phyloP scores from a whole-genome alignment of 768 basidiomycete species.

The Xerocomellus intermedius region DNA sequence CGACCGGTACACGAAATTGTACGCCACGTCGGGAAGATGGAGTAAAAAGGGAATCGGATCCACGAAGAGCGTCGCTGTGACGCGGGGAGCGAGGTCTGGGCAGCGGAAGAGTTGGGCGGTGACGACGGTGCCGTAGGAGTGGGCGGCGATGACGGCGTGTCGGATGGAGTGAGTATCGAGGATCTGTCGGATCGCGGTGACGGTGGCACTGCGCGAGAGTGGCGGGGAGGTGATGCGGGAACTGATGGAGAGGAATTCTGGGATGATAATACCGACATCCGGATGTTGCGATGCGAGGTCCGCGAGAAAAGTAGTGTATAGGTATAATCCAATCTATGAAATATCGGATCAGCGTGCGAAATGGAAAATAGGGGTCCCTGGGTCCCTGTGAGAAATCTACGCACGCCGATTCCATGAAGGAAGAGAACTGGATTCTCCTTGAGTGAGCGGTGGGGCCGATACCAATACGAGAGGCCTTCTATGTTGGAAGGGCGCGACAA shows the following conservation, averaged over 20 bases:
- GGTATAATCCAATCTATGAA: constrained; percentile 57
- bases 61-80: constrained; percentile 50
- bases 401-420: constrained; percentile 69
- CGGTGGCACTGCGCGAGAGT: constrained; percentile 39
- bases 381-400: background rate
- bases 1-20: constrained; percentile 63
- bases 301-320: constrained; percentile 52
- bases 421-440: constrained; percentile 57
- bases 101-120: constrained; percentile 53
- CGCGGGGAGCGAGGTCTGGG: constrained; percentile 26
- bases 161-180: constrained; percentile 41
- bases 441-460: constrained; percentile 46
- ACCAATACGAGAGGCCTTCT: constrained; percentile 44
- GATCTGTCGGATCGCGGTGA: constrained; percentile 43
- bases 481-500: constrained; percentile 42
- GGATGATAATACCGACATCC: constrained; percentile 54
- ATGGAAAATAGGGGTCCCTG: background rate
- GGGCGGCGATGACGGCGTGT: constrained; percentile 46
- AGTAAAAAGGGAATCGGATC: constrained; percentile 68
- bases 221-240: constrained; percentile 58
- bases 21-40: constrained; percentile 59
- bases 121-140: constrained; percentile 64
- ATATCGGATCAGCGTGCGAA: background rate
- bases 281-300: constrained; percentile 45
- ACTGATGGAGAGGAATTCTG: constrained; percentile 60